Conservation (phyloP, 352 stramenopile genomes). For the Phytophthora hibernalis region DNA sequence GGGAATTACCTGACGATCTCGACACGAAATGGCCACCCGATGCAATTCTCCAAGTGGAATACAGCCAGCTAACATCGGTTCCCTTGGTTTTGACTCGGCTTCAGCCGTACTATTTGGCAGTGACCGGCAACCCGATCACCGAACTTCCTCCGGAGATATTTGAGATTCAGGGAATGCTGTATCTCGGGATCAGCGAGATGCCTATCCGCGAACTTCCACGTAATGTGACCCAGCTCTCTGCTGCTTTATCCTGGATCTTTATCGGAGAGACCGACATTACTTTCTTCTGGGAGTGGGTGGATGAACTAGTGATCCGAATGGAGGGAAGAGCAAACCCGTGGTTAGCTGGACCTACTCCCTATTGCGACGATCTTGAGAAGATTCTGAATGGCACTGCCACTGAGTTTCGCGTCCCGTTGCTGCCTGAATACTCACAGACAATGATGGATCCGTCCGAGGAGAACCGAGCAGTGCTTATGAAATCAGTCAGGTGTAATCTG, state of each 20-base stretch:
- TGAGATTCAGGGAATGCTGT: conserved; percentile 4
- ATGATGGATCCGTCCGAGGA: conserved; percentile 26
- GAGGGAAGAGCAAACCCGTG: conserved; percentile 5
- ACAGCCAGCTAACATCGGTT: conserved; percentile 22
- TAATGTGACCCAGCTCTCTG: conserved; percentile 24
- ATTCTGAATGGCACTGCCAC: conserved; percentile 2
- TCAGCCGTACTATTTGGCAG: conserved; percentile 28
- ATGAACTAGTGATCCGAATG: conserved; percentile 23
- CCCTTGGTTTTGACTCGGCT: conserved; percentile 22
- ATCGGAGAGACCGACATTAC: conserved; percentile 25
- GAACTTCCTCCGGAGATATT: conserved; percentile 30
- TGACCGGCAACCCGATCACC: conserved; percentile 39
- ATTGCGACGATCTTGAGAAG: conserved; percentile 27
- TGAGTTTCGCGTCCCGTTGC: conserved; percentile 14
- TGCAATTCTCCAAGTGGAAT: conserved; percentile 28
- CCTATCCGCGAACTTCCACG: conserved; percentile 21
- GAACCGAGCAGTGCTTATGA: conserved; percentile 5
- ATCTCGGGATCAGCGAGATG: conserved; percentile 29
- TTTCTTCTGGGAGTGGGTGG: conserved; percentile 25
- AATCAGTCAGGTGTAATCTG: conserved; percentile 15
- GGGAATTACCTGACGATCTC: conserved; percentile 34
- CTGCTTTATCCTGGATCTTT: background rate
- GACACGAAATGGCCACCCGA: conserved; percentile 34
- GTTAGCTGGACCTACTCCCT: conserved; percentile 11
- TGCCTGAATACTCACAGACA: conserved; percentile 22